These are phyloP conservation scores for Pseudocercospora fuligena DNA, from an alignment of 2,329 filamentous ascomycete species.

Conservation along the genomic window DNA sequence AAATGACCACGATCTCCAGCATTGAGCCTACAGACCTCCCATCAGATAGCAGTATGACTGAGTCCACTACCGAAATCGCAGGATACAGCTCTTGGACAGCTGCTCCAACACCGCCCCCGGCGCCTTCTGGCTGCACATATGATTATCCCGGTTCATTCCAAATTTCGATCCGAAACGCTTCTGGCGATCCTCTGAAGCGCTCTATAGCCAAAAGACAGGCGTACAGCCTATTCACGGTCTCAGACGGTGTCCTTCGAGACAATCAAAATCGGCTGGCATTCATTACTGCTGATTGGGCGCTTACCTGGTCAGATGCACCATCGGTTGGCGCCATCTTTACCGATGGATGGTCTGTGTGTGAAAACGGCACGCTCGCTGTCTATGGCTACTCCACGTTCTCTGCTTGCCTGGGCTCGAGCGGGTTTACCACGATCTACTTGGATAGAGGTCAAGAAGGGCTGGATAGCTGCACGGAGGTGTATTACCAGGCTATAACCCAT, in stretches of 20 bases:
- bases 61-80: not conserved
- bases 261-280: not conserved
- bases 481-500: not conserved
- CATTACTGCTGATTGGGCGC: not conserved
- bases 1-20: not conserved
- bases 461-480: not conserved
- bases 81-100: not conserved
- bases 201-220: not conserved
- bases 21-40: not conserved
- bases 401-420: not conserved
- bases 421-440: not conserved
- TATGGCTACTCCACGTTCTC: not conserved
- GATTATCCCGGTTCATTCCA: not conserved
- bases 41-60: not conserved
- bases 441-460: not conserved
- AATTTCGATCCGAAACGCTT: not conserved
- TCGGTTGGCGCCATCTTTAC: not conserved
- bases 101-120: not conserved
- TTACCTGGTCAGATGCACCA: slow-evolving; percentile 5
- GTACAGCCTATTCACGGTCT: not conserved
- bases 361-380: not conserved
- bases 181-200: not conserved
- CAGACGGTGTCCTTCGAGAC: not conserved
- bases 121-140: not conserved
- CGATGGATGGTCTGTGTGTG: not conserved